Conservation (phyloP, 1,284 basidiomycete genomes). For the Boletus smithii region DNA sequence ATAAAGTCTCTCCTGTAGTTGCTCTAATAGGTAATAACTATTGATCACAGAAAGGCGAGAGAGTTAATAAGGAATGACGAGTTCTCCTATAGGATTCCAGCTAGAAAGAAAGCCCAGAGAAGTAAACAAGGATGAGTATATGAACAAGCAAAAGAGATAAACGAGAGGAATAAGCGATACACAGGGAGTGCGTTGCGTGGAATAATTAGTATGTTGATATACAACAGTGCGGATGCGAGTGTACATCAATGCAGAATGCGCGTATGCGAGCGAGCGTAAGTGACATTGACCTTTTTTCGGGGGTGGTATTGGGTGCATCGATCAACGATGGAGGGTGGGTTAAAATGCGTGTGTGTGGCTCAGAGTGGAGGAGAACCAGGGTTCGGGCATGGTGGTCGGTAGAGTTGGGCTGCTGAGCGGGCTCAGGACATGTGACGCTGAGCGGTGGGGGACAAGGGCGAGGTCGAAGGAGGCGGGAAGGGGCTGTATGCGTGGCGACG, state of each 20-base stretch:
- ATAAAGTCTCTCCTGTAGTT: neutral
- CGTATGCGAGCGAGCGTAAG: neutral
- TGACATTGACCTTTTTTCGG: neutral
- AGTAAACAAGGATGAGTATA: neutral
- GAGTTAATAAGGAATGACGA: conserved; percentile 2
- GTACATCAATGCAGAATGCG: conserved; percentile 11
- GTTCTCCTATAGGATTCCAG: neutral
- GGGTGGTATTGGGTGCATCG: conserved; percentile 1
- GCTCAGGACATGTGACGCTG: conserved; percentile 7
- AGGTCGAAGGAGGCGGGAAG: conserved; percentile 6
- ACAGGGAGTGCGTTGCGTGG: neutral
- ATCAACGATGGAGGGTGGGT: conserved; percentile 13
- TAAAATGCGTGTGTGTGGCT: conserved; percentile 8
- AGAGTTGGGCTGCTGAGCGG: conserved; percentile 14
- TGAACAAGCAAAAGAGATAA: neutral
- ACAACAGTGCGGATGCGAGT: conserved; percentile 7
- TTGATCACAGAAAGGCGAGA: conserved; percentile 7
- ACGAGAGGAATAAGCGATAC: conserved; percentile 13
- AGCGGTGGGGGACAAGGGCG: neutral
- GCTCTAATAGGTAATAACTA: conserved; percentile 16
- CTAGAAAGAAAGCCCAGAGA: neutral
- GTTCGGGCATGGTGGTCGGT: conserved; percentile 24
- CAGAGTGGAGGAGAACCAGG: conserved; percentile 13
- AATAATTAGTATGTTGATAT: conserved; percentile 6
- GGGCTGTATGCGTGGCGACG: conserved; percentile 1